Conservation (phyloP, 164 flowering plant genomes). For the Dillenia turbinata region DNA sequence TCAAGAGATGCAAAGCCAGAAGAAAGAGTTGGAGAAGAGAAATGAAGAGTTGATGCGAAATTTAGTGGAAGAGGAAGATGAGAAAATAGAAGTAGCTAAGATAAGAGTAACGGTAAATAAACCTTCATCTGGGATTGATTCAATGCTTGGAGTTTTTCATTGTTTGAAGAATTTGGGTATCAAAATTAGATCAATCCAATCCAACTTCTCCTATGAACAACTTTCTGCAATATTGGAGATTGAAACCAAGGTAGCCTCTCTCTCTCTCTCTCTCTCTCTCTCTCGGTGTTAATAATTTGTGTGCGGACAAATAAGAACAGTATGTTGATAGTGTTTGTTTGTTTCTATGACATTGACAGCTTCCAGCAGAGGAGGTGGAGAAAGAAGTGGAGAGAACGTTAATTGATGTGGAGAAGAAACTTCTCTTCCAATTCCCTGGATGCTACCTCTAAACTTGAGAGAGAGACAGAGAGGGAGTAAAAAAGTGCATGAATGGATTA, state of each 20-base stretch:
- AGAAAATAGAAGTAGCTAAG: slow-evolving; percentile 4
- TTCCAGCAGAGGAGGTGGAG: slow-evolving; percentile 25
- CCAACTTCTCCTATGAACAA: slow-evolving; percentile 20
- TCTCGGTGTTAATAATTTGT: neutral
- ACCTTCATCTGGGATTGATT: slow-evolving; percentile 39
- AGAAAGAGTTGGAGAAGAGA: slow-evolving; percentile 25
- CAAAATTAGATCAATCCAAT: slow-evolving; percentile 21
- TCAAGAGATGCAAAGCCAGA: slow-evolving; percentile 21
- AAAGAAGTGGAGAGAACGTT: slow-evolving; percentile 21
- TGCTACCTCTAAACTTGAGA: neutral
- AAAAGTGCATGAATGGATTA: neutral
- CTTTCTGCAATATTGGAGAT: slow-evolving; percentile 25
- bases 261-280: slow-evolving; percentile 1
- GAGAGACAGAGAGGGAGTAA: neutral
- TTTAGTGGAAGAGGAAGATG: neutral
- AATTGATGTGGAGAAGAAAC: slow-evolving; percentile 31
- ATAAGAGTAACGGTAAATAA: slow-evolving; percentile 19
- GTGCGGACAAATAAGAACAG: neutral
- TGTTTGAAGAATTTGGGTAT: slow-evolving; percentile 32
- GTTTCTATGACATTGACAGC: slow-evolving; percentile 3
- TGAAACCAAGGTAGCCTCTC: slow-evolving; percentile 19
- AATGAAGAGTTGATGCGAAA: slow-evolving; percentile 21
- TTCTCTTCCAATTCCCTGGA: neutral
- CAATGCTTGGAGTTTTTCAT: slow-evolving; percentile 29
- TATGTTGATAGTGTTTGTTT: neutral